Conservation (phyloP, 352 stramenopile genomes). For the Blastocystis sp. region DNA sequence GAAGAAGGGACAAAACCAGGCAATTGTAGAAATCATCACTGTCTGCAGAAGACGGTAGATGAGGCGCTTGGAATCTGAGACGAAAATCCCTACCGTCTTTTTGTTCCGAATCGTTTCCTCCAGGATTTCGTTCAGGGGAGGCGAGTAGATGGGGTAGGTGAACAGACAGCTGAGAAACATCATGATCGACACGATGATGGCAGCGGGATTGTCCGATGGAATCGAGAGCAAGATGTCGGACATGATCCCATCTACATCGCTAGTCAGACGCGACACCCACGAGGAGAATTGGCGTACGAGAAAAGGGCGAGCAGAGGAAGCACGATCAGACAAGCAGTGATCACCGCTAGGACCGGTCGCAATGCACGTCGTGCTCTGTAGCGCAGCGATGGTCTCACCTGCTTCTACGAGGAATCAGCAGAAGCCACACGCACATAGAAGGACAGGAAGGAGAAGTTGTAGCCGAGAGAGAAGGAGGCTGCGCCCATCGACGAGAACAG, state of each 20-base stretch:
- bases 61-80: neutral
- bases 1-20: conserved; percentile 52
- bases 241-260: neutral
- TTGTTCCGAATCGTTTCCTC: conserved; percentile 43
- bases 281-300: neutral
- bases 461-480: conserved; percentile 40
- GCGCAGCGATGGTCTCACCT: conserved; percentile 29
- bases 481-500: conserved; percentile 25
- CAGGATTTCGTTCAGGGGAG: conserved; percentile 33
- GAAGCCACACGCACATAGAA: neutral
- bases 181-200: conserved; percentile 45
- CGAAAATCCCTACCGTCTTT: conserved; percentile 7
- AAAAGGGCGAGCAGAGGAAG: conserved; percentile 16
- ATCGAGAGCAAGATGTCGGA: conserved; percentile 44
- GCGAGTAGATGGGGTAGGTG: conserved; percentile 55
- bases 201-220: neutral
- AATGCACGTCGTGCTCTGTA: neutral
- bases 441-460: conserved; percentile 56
- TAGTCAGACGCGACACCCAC: neutral
- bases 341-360: neutral
- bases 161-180: conserved; percentile 55
- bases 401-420: neutral
- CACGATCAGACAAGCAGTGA: neutral
- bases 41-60: conserved; percentile 43
- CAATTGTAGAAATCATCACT: neutral